Base-by-base conservation (phyloP, 192 early-diverging fungal genomes). In the Pilobolus umbonatus region DNA sequence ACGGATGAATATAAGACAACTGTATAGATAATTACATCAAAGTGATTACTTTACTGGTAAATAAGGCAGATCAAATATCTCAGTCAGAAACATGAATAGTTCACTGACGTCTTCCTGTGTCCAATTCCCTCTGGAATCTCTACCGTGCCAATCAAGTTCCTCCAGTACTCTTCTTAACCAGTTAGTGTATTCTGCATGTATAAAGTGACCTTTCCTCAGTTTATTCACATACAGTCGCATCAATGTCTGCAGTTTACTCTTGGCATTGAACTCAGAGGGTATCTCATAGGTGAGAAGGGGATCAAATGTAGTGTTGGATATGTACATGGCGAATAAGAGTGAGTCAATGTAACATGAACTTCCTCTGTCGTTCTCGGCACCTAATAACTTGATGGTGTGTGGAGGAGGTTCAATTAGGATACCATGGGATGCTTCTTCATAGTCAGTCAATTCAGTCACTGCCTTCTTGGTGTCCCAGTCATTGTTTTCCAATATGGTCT, bases 311-410 rank as follows among this genome's bases (percentile, higher is more conserved):
- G 71, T 65, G 45, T 81, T 73, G 1, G 71, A 68, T 2, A 78
- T 81, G 70, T 83, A 88, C 82, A 88, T 80, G 25, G 83, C 84
- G 68, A 81, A 79, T 19, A 88, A 35, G 11, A 88, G 50, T 17
- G 78, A 72, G 48, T 86, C 78, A 40, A 88, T 84, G 55, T 88
- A 88, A 62, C 87, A 88, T 15, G 75, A 76, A 10, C 82, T 87
- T 25, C 69, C 68, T 17, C 70, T 63, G 19, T 85, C 80, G 56
- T 88, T 88, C 39, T 79, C 84, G 8, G 75, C 73, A 3, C 87
- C 87, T 14, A 69, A 38, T 46, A 82, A 55, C 1, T 24, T 15
- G 26, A n/a, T 31, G 1, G 9, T 25, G 10, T 38, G n/a, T 1
- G 19, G 6, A 8, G 57, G 45, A n/a, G 58, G 52, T 6, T 25